Percentiles rank a stretch among this genome's conserved stretches.
Evolutionary conservation across 495 filamentous ascomycete genomes (phyloP).

Genomic region (Penicillium soppii): DNA sequence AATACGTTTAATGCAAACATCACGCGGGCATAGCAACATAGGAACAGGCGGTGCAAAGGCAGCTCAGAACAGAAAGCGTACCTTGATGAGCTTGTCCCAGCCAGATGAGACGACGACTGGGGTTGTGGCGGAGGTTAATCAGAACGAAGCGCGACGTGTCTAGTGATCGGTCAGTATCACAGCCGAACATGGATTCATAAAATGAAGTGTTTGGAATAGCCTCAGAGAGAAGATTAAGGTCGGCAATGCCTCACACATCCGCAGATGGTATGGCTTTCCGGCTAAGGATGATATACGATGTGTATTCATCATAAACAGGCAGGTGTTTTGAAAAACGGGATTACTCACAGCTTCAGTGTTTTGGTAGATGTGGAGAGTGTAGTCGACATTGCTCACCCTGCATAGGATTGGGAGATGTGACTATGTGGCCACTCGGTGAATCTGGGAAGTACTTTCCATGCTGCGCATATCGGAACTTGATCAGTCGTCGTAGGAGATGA

Average conservation of each 20-base stretch:
- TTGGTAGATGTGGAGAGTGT: not conserved
- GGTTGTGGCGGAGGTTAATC: too few relatives aligned
- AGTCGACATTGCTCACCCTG: not conserved
- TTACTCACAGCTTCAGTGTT: slow-evolving; percentile 6
- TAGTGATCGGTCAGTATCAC: not conserved
- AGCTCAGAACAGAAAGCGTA: too few relatives aligned
- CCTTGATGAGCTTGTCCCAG: too few relatives aligned
- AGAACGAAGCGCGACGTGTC: too few relatives aligned
- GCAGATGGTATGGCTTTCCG: slow-evolving; percentile 44
- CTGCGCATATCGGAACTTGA: too few relatives aligned
- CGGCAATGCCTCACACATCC: slow-evolving; percentile 40
- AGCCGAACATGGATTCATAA: not conserved
- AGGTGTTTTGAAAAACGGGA: not conserved
- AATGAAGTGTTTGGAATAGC: not conserved
- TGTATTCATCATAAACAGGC: slow-evolving; percentile 37
- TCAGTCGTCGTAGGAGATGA: slow-evolving; percentile 45
- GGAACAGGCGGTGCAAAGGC: too few relatives aligned
- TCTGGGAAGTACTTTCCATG: too few relatives aligned
- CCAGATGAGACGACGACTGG: too few relatives aligned
- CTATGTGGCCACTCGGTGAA: not conserved
- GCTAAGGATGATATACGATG: slow-evolving; percentile 47
- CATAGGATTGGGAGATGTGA: not conserved
- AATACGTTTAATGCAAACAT: slow-evolving; percentile 98
- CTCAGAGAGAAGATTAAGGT: slow-evolving; percentile 43
- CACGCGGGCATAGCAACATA: slow-evolving; percentile 56